Conservation (phyloP, 371 early-diverging fungal species). For the Thermomucor indicae-seudaticae region DNA sequence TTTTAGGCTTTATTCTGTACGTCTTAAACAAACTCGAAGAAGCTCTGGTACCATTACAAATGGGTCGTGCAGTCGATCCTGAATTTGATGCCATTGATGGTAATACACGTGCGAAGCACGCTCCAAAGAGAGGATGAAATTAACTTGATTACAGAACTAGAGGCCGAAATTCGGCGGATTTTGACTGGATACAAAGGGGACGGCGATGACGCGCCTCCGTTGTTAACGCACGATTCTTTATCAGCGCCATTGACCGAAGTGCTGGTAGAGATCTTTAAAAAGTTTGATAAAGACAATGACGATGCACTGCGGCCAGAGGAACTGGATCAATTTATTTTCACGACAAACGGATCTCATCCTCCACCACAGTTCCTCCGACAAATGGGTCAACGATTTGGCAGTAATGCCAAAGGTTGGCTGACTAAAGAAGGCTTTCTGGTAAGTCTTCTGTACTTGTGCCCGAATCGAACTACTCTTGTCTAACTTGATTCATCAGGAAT, state of each 20-base stretch:
- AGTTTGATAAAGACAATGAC: slow-evolving; percentile 54
- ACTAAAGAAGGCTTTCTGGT: slow-evolving; percentile 54
- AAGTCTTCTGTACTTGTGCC: neutral
- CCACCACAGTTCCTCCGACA: slow-evolving; percentile 50
- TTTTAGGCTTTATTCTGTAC: slow-evolving; percentile 48
- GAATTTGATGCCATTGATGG: slow-evolving; percentile 49
- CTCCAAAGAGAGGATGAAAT: neutral
- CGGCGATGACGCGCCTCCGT: slow-evolving; percentile 34
- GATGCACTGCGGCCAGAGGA: slow-evolving; percentile 42
- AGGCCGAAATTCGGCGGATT: slow-evolving; percentile 39
- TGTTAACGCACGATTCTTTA: slow-evolving; percentile 37
- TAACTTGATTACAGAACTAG: slow-evolving; percentile 32
- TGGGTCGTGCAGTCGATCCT: slow-evolving; percentile 48
- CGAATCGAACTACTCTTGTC: no score
- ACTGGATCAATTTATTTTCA: slow-evolving; percentile 48
- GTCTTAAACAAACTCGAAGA: slow-evolving; percentile 48
- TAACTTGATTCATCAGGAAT: slow-evolving; percentile 27
- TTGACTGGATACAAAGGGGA: slow-evolving; percentile 36
- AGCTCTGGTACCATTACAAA: slow-evolving; percentile 43
- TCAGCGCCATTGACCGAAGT: slow-evolving; percentile 38
- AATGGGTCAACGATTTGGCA: slow-evolving; percentile 55
- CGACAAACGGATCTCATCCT: slow-evolving; percentile 57
- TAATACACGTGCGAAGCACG: slow-evolving; percentile 5
- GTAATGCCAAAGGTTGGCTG: slow-evolving; percentile 45
- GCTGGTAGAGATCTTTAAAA: slow-evolving; percentile 42